A percentile compares a stretch with the other conserved stretches of the same genome.
phyloP scores from a whole-genome alignment of 1,139 yeast species.

The Lodderomyces beijingensis region DNA sequence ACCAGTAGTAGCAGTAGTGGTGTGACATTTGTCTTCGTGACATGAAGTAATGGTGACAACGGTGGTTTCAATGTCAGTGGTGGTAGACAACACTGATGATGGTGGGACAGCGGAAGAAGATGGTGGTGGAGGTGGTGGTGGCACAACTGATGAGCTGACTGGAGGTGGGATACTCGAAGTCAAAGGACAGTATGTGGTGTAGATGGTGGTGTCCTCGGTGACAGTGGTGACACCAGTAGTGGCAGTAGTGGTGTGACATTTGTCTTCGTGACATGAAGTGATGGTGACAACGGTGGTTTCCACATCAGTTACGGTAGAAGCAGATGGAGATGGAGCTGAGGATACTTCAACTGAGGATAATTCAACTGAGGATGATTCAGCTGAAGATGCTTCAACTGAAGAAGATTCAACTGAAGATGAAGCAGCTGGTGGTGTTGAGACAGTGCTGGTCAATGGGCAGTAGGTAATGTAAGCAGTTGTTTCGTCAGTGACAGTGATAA shows the following conservation, averaged over 20 bases:
- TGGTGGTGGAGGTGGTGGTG: conserved; percentile 2
- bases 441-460: conserved; percentile 13
- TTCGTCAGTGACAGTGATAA: conserved; percentile 28
- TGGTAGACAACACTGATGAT: too few relatives aligned
- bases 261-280: background rate
- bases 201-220: conserved; percentile 17
- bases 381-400: background rate
- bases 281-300: background rate
- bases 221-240: too few relatives aligned
- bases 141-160: too few relatives aligned
- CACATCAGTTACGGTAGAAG: conserved; percentile 3
- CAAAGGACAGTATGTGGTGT: conserved; percentile 30
- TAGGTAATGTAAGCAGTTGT: conserved; percentile 10
- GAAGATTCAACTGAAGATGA: too few relatives aligned
- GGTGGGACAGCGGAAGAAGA: too few relatives aligned
- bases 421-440: too few relatives aligned
- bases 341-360: background rate
- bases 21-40: too few relatives aligned
- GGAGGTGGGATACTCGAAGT: too few relatives aligned
- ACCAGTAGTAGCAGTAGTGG: too few relatives aligned
- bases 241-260: conserved; percentile 20
- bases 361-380: background rate
- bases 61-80: too few relatives aligned
- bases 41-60: too few relatives aligned
- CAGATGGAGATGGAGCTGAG: conserved; percentile 7